A percentile compares a stretch with the other conserved stretches of the same genome.
These are phyloP conservation scores for Cymodocea nodosa DNA, from an alignment of 116 monocot species.

Conservation along the genomic window DNA sequence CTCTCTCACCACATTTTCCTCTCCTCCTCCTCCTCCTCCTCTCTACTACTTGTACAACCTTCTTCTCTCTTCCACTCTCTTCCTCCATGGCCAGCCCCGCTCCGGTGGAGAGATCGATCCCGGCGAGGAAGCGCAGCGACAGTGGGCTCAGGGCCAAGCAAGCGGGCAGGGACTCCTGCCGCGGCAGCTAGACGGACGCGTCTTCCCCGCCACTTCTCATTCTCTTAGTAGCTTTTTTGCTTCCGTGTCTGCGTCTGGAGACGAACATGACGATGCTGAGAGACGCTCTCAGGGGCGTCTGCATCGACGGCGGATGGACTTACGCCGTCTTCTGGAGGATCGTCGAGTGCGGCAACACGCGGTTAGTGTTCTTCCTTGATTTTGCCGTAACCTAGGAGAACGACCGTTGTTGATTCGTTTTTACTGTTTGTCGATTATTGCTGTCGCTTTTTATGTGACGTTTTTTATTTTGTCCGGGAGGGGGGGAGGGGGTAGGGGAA, in stretches of 20 bases:
- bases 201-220: neutral
- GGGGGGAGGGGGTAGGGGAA: no score
- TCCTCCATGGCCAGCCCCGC: constrained; percentile 21
- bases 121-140: constrained; percentile 22
- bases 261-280: constrained; percentile 27
- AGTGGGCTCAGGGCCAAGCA: constrained; percentile 39
- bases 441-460: neutral
- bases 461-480: neutral
- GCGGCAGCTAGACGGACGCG: constrained; percentile 26
- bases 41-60: neutral
- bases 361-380: constrained; percentile 19
- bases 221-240: neutral
- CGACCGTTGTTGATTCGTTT: no score
- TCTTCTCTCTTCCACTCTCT: neutral
- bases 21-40: neutral
- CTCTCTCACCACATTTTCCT: no score
- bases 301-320: constrained; percentile 62
- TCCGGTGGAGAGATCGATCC: constrained; percentile 20
- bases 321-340: constrained; percentile 74
- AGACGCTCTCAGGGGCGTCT: constrained; percentile 44
- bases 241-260: neutral
- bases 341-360: constrained; percentile 19
- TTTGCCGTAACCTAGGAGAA: neutral
- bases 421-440: neutral
- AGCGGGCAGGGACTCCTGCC: constrained; percentile 52